These are phyloP conservation scores for Monascus ruber DNA, from an alignment of 2,329 filamentous ascomycete genomes.

Conservation along the genomic window DNA sequence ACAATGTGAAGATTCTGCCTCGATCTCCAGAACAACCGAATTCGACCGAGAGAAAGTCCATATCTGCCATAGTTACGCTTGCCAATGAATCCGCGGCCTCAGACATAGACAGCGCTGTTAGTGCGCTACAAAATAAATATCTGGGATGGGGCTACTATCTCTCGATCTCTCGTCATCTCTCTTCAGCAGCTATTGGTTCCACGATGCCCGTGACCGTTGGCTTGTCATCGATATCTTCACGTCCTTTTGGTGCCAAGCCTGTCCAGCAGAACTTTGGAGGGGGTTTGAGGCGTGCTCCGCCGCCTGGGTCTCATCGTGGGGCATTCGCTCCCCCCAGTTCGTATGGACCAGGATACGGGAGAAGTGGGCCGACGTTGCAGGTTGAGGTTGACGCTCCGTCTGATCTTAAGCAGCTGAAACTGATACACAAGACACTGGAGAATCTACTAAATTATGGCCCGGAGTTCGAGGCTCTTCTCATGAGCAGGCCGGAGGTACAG, in stretches of 20 bases:
- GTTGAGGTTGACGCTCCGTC: slow-evolving; percentile 64
- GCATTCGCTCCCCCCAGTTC: slow-evolving; percentile 69
- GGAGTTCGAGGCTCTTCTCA: slow-evolving; percentile 83
- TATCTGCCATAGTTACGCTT: slow-evolving; percentile 68
- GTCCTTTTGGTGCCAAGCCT: slow-evolving; percentile 68
- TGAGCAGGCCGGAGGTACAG: slow-evolving; percentile 75
- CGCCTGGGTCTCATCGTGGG: slow-evolving; percentile 41
- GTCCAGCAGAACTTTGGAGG: slow-evolving; percentile 39
- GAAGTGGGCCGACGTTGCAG: slow-evolving; percentile 43
- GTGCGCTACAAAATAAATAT: slow-evolving; percentile 68
- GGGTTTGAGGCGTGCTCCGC: slow-evolving; percentile 39
- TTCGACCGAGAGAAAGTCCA: slow-evolving; percentile 54
- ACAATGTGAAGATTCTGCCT: slow-evolving; percentile 61
- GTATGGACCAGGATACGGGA: slow-evolving; percentile 43
- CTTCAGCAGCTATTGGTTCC: slow-evolving; percentile 56
- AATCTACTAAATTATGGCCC: slow-evolving; percentile 66
- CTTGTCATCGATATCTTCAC: slow-evolving; percentile 40
- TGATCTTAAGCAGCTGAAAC: slow-evolving; percentile 64
- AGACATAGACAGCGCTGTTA: slow-evolving; percentile 73
- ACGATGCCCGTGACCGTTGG: slow-evolving; percentile 38
- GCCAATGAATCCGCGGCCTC: slow-evolving; percentile 69
- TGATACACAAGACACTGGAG: slow-evolving; percentile 84
- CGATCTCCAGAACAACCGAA: slow-evolving; percentile 38
- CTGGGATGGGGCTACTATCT: slow-evolving; percentile 76
- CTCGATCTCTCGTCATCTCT: slow-evolving; percentile 68